Evolutionary conservation across 2,329 filamentous ascomycete genomes (phyloP).

Genomic region (Fusarium pseudonygamai): DNA sequence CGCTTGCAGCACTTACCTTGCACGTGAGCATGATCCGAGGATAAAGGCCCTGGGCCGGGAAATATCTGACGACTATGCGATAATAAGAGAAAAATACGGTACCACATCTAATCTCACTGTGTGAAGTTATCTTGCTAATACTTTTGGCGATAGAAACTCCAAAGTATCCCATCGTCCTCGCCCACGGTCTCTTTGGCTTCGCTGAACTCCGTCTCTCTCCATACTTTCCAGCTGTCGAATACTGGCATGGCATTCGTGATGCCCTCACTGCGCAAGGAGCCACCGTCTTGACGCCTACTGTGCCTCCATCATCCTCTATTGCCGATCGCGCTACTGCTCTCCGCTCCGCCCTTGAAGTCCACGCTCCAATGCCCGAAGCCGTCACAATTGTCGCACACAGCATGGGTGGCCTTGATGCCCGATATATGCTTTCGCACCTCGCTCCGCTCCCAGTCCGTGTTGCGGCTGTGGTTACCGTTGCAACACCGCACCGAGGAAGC

Average conservation of each 20-base stretch:
- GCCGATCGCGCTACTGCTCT: slow-evolving; percentile 67
- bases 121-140: background rate
- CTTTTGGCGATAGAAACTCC: slow-evolving; percentile 57
- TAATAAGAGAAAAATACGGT: slow-evolving; percentile 58
- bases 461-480: slow-evolving; percentile 63
- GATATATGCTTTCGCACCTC: slow-evolving; percentile 71
- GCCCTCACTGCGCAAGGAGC: slow-evolving; percentile 63
- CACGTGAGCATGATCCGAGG: slow-evolving; percentile 49
- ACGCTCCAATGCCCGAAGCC: slow-evolving; percentile 50
- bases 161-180: slow-evolving; percentile 70
- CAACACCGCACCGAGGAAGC: slow-evolving; percentile 65
- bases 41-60: slow-evolving; percentile 52
- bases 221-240: slow-evolving; percentile 65
- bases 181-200: slow-evolving; percentile 73
- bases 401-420: slow-evolving; percentile 72
- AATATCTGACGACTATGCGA: slow-evolving; percentile 59
- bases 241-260: slow-evolving; percentile 72
- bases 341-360: slow-evolving; percentile 60
- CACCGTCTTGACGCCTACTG: slow-evolving; percentile 67
- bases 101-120: background rate
- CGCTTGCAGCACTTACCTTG: slow-evolving; percentile 8
- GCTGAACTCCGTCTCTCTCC: slow-evolving; percentile 63
- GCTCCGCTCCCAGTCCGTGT: slow-evolving; percentile 58
- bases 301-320: slow-evolving; percentile 70
- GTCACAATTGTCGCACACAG: slow-evolving; percentile 82